Evolutionary conservation across 768 basidiomycete species (phyloP).

Genomic region (Agaricus blazei): DNA sequence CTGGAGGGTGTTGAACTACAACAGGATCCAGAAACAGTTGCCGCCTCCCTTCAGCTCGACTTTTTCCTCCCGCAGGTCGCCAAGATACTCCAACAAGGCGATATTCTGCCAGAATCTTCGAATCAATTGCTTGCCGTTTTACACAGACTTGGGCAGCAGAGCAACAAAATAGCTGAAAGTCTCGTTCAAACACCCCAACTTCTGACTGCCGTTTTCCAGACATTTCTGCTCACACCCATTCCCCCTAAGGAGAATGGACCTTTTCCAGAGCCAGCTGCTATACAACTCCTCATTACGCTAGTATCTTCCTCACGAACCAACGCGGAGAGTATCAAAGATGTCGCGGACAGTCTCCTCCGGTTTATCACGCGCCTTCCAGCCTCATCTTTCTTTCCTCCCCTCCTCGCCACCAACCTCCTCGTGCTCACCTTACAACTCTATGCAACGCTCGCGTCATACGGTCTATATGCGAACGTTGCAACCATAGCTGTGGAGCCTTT

Average conservation of each 20-base stretch:
- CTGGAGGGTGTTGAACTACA: constrained; percentile 47
- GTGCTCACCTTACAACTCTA: constrained; percentile 60
- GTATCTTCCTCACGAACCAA: constrained; percentile 63
- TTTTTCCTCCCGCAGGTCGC: constrained; percentile 47
- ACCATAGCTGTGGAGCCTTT: constrained; percentile 60
- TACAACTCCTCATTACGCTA: constrained; percentile 54
- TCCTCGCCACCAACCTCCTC: constrained; percentile 46
- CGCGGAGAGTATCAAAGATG: constrained; percentile 50
- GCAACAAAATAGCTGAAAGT: constrained; percentile 42
- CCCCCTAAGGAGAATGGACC: constrained; percentile 29
- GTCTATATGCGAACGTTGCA: constrained; percentile 67
- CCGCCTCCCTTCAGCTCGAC: constrained; percentile 30
- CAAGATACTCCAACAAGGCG: constrained; percentile 31
- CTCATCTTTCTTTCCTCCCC: constrained; percentile 31
- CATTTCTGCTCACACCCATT: constrained; percentile 54
- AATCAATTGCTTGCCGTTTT: constrained; percentile 54
- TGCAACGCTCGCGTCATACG: constrained; percentile 65
- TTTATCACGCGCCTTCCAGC: constrained; percentile 59
- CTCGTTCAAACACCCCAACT: constrained; percentile 51
- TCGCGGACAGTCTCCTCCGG: constrained; percentile 64
- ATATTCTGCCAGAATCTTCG: constrained; percentile 43
- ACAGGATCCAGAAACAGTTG: constrained; percentile 19
- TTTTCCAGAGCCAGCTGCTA: constrained; percentile 42
- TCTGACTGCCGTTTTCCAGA: constrained; percentile 43
- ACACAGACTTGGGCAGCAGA: constrained; percentile 57